These are phyloP conservation scores for Datisca glomerata DNA, from an alignment of 306 rosid species.

Conservation along the genomic window DNA sequence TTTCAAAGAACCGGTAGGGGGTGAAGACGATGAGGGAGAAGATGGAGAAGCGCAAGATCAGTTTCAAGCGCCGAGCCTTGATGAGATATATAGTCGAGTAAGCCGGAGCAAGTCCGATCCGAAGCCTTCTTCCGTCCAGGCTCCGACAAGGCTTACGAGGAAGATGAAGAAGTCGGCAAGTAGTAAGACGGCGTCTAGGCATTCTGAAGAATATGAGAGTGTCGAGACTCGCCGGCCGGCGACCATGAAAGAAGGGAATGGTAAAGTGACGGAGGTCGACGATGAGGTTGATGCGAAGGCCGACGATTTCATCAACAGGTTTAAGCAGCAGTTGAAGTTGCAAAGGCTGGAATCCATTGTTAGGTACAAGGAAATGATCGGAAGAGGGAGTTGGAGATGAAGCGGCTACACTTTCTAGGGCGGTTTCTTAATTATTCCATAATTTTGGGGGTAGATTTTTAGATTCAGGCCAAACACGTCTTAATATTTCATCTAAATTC, in stretches of 20 bases:
- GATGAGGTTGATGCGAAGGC: constrained; percentile 73
- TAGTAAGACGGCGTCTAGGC: constrained; percentile 42
- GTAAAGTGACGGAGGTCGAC: constrained; percentile 15
- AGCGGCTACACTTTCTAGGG: too few relatives aligned
- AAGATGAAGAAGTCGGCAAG: constrained; percentile 88
- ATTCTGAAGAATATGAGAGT: constrained; percentile 43
- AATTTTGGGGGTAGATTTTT: too few relatives aligned
- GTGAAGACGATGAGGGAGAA: background rate
- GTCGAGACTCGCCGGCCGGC: constrained; percentile 58
- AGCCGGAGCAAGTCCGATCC: constrained; percentile 46
- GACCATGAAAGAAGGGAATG: constrained; percentile 40
- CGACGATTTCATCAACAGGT: constrained; percentile 79
- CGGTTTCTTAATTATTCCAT: too few relatives aligned
- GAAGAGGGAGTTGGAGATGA: constrained; percentile 26
- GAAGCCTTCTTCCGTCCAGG: constrained; percentile 45
- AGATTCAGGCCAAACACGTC: too few relatives aligned
- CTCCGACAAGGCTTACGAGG: constrained; percentile 40
- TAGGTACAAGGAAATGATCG: constrained; percentile 43
- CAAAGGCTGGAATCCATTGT: constrained; percentile 67
- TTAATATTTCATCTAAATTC: too few relatives aligned
- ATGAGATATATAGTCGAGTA: constrained; percentile 48
- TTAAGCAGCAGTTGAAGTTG: constrained; percentile 67
- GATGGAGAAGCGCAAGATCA: background rate
- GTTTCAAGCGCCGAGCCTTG: constrained; percentile 23
- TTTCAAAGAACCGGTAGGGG: too few relatives aligned